Percentiles rank a stretch among this genome's conserved stretches.
phyloP scores from a whole-genome alignment of 208 protist genomes.

The Leishmania tropica region DNA sequence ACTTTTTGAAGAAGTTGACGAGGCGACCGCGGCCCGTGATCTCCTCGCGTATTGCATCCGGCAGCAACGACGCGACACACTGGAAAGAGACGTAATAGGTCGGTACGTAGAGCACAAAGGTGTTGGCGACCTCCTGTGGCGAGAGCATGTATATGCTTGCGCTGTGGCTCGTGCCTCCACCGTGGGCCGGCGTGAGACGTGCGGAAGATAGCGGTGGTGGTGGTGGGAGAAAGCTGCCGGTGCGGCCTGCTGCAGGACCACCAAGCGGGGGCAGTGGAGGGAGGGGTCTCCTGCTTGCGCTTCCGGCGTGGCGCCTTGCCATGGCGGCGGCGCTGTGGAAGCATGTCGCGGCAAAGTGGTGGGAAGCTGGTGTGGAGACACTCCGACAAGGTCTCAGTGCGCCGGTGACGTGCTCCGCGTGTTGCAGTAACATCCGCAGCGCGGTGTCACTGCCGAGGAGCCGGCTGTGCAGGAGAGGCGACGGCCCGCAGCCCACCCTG shows the following conservation, averaged over 20 bases:
- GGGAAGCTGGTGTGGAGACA: neutral
- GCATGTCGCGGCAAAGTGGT: neutral
- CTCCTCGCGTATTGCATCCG: slow-evolving; percentile 64
- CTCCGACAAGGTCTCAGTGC: neutral
- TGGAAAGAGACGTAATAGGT: slow-evolving; percentile 81
- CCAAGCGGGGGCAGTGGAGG: slow-evolving; percentile 9
- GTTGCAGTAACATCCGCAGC: neutral
- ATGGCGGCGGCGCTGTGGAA: neutral
- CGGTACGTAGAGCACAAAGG: slow-evolving; percentile 78
- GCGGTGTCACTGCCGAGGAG: neutral
- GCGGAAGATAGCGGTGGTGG: slow-evolving; percentile 35
- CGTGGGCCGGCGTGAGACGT: slow-evolving; percentile 23
- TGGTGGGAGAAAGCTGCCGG: slow-evolving; percentile 21
- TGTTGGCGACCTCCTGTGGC: slow-evolving; percentile 71
- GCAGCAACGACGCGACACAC: slow-evolving; percentile 74
- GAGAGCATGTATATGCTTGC: slow-evolving; percentile 41
- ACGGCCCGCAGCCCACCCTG: neutral
- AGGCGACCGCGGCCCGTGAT: slow-evolving; percentile 66
- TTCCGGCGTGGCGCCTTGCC: slow-evolving; percentile 1
- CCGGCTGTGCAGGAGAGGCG: neutral
- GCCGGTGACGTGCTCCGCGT: neutral
- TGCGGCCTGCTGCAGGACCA: neutral
- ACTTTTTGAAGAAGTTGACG: slow-evolving; percentile 57
- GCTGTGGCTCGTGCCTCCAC: slow-evolving; percentile 20
- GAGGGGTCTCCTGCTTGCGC: neutral